phyloP scores from a whole-genome alignment of 2,329 filamentous ascomycete species.

The Pyricularia grisea region DNA sequence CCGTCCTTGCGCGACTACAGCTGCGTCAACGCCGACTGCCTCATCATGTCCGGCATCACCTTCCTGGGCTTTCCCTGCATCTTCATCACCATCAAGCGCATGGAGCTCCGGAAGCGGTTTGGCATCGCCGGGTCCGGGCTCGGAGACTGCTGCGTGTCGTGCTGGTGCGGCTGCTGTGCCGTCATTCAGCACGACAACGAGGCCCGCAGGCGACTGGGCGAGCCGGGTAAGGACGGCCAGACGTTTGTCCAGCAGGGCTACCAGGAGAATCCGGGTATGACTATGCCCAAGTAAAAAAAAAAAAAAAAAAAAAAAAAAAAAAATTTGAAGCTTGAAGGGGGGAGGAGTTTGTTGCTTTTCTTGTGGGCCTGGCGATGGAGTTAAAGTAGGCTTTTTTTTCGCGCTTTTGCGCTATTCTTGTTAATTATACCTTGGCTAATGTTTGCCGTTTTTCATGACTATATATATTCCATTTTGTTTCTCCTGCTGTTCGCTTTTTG shows the following conservation, averaged over 20 bases:
- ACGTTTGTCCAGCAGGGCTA: constrained; percentile 20
- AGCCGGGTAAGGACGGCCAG: constrained; percentile 12
- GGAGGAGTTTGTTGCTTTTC: not conserved
- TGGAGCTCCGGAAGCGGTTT: constrained; percentile 42
- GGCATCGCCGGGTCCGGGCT: constrained; percentile 38
- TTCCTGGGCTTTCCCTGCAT: constrained; percentile 18
- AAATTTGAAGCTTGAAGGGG: not conserved
- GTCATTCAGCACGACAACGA: constrained; percentile 52
- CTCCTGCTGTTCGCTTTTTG: not conserved
- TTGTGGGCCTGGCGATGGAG: not conserved
- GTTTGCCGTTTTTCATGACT: not conserved
- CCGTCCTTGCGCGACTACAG: constrained; percentile 29
- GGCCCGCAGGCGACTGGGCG: constrained; percentile 21
- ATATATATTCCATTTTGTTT: not conserved
- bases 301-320: too few species aligned
- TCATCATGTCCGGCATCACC: constrained; percentile 27
- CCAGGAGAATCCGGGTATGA: constrained; percentile 20
- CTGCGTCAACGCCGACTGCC: constrained; percentile 30
- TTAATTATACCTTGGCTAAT: not conserved
- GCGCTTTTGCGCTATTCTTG: not conserved
- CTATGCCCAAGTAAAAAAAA: constrained; percentile 7
- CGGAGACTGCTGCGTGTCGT: constrained; percentile 41
- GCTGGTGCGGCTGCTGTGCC: constrained; percentile 46
- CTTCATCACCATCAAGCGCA: constrained; percentile 42
- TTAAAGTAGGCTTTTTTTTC: not conserved